These are phyloP conservation scores for Collybia nuda DNA, from an alignment of 768 basidiomycete genomes.

Conservation along the genomic window DNA sequence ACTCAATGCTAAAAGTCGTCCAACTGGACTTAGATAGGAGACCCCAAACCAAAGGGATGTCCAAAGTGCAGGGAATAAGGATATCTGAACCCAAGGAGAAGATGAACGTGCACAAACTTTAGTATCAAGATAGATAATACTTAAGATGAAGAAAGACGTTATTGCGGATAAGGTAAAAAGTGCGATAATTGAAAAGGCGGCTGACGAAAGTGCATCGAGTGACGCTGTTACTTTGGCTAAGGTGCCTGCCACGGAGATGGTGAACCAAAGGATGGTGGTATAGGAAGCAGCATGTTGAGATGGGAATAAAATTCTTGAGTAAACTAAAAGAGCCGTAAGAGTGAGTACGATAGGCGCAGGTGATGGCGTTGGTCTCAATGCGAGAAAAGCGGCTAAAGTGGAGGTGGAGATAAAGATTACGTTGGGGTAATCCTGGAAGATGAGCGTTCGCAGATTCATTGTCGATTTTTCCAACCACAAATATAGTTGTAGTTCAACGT, in stretches of 20 bases:
- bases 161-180: conserved; percentile 39
- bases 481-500: too few relatives aligned
- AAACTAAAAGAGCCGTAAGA: conserved; percentile 34
- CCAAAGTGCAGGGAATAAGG: conserved; percentile 73
- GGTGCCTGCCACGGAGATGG: conserved; percentile 39
- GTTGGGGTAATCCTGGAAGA: conserved; percentile 29
- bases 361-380: conserved; percentile 22
- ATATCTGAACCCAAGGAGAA: conserved; percentile 42
- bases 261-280: conserved; percentile 30
- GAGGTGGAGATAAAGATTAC: conserved; percentile 21
- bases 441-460: conserved; percentile 16
- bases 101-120: conserved; percentile 27
- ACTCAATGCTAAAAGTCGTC: conserved; percentile 72
- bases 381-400: conserved; percentile 20
- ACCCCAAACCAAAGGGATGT: conserved; percentile 55
- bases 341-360: conserved; percentile 19
- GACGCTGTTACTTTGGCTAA: conserved; percentile 44
- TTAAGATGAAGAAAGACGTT: conserved; percentile 44
- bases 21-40: conserved; percentile 62
- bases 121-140: conserved; percentile 37
- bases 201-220: conserved; percentile 53
- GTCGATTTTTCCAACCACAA: too few relatives aligned
- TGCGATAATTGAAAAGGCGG: conserved; percentile 44
- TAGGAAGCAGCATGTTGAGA: conserved; percentile 18
- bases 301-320: conserved; percentile 34